Base-by-base conservation (phyloP, 2,329 filamentous ascomycete genomes). In the Xylariomycetidae sp. region DNA sequence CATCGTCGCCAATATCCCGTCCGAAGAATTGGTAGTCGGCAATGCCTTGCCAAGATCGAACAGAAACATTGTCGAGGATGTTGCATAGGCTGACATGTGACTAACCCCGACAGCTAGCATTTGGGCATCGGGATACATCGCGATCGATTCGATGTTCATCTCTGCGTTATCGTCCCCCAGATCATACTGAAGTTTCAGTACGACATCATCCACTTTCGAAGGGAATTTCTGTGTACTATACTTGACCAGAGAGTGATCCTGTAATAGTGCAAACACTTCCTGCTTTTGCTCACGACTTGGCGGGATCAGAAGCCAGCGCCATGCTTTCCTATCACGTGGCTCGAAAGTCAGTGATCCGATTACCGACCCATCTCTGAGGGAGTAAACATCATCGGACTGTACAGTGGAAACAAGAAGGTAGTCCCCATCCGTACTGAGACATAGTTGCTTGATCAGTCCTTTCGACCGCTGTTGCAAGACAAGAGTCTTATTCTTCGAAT, bases 321-420 rank as follows among this genome's bases (percentile, higher is more conserved):
- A 41, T 27, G 26, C 16, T 19, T 15, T 36, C 27, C 35, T 36
- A 17, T 38, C 30, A 10, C 25, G 18, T 15, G 19, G 11, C 18
- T 20, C 14, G 20, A 38, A 36, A 9, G 30, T 19, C 29, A 34
- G 12, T 5, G 12, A 15, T 5, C 38, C 38, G 16, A 41, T 18
- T 12, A 19, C 25, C 10, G 27, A 27, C 10, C 38, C 18, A 14
- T 31, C 27, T 30, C 15, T 23, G n/a, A 35, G 20, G 3, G 28
- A 25, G 16, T 33, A 37, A 4, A 41, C 22, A 16, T 10, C 26
- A 12, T 40, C 41, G 9, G 25, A 31, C 6, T 22, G 18, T 4
- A 31, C 30, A 6, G 25, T 35, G 3, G 41, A 39, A 5, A 44
- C 20, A 10, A 46, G 30, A 4, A 46, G 34, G 25, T 31, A 32